Base-by-base conservation (phyloP, 257 asterid species). In the Lantana camara region DNA sequence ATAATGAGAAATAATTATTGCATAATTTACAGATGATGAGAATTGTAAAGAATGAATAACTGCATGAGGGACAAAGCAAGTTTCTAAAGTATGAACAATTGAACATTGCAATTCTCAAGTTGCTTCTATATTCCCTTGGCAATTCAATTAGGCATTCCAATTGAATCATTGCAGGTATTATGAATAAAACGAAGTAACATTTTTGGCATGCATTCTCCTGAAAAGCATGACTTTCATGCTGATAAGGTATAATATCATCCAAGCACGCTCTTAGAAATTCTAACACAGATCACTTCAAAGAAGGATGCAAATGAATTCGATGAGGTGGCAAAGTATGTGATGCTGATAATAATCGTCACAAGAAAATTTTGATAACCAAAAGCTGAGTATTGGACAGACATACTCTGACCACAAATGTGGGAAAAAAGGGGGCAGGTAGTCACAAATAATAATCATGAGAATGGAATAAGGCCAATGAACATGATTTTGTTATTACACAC, bases 381-480 rank as follows among this genome's bases (percentile, higher is more conserved):
- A n/a, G 4, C 2, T 27, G 5, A 27, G 32, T 2, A 27, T 27
- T 27, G 32, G 32, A 27, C 2, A 27, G 4, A 27, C 32, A 27
- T 27, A 27, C 5, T 27, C 32, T 27, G 32, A 20, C 16, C 38
- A 38, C 21, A 9, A 52, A 13, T 14, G 24, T 16, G 29, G 52
- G 50, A 11, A 34, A 17, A n/a, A n/a, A n/a, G n/a, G n/a, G 38
- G 49, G 19, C 67, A 24, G 57, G 66, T 60, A 67, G 32, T 27
- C 4, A 5, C 2, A 27, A 27, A 27, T 27, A 48, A 55, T 29
- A 17, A 53, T 32, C 49, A 52, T 44, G 35, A 53, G 15, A 67
- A 9, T 4, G 8, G 46, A 30, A 15, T n/a, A 58, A 30, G 51
- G 62, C 64, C 45, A 38, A 51, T 27, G 35, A 12, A 42, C 30